phyloP scores from a whole-genome alignment of 2,329 filamentous ascomycete genomes.

The Colletotrichum tanaceti region DNA sequence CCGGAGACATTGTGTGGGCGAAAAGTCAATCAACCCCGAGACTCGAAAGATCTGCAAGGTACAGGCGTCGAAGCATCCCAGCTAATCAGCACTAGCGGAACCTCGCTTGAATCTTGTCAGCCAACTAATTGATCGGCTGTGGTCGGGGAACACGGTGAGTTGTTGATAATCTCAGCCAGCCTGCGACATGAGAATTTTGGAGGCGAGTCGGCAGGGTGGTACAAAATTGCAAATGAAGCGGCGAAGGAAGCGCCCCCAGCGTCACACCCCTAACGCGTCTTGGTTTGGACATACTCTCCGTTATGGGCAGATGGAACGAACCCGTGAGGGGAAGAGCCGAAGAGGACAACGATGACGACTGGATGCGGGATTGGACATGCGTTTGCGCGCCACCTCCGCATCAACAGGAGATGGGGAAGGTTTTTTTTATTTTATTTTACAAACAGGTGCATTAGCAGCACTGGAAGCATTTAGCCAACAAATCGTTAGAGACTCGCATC shows the following conservation, averaged over 20 bases:
- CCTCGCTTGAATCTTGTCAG: constrained; percentile 9
- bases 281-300: background rate
- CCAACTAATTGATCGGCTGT: constrained; percentile 11
- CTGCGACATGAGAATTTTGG: constrained; percentile 29
- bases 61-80: constrained; percentile 15
- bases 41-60: constrained; percentile 25
- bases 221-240: constrained; percentile 2
- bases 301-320: background rate
- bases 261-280: background rate
- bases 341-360: background rate
- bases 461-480: background rate
- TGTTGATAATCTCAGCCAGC: constrained; percentile 23
- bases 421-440: background rate
- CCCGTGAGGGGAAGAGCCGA: background rate
- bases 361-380: background rate
- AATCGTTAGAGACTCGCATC: background rate
- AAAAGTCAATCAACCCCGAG: constrained; percentile 6
- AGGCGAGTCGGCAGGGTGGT: constrained; percentile 15
- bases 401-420: background rate
- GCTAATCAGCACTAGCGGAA: constrained; percentile 36
- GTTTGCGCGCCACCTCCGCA: background rate
- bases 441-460: background rate
- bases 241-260: background rate
- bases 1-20: background rate
- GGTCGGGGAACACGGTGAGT: constrained; percentile 8